Conservation (phyloP, 495 filamentous ascomycete genomes). For the Evernia prunastri region DNA sequence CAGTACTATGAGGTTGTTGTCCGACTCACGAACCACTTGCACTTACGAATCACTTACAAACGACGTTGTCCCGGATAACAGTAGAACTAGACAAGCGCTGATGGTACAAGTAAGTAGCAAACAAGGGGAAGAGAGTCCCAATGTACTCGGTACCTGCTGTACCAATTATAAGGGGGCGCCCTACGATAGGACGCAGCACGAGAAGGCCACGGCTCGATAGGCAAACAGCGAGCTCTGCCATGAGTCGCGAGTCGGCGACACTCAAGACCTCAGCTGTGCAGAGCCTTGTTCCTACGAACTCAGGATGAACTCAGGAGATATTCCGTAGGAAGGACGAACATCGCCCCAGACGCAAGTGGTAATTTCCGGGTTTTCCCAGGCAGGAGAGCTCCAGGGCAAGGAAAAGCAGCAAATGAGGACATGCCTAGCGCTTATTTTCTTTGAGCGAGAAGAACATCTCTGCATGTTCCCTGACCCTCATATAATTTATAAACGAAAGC, state of each 20-base stretch:
- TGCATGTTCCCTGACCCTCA: no score
- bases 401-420: no score
- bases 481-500: no score
- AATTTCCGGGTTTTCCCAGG: no score
- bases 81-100: background rate
- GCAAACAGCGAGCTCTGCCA: background rate
- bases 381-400: no score
- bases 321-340: no score
- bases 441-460: no score
- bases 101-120: background rate
- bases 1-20: background rate
- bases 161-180: background rate
- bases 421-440: no score
- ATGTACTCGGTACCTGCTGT: background rate
- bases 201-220: background rate
- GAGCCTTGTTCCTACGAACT: background rate
- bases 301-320: no score
- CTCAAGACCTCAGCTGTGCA: background rate
- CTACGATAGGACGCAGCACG: background rate
- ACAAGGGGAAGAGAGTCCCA: background rate
- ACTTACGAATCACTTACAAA: no score
- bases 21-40: background rate
- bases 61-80: no score
- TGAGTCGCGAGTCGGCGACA: background rate
- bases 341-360: no score